Conservation (phyloP, 208 protist species). For the Angomonas deanei region DNA sequence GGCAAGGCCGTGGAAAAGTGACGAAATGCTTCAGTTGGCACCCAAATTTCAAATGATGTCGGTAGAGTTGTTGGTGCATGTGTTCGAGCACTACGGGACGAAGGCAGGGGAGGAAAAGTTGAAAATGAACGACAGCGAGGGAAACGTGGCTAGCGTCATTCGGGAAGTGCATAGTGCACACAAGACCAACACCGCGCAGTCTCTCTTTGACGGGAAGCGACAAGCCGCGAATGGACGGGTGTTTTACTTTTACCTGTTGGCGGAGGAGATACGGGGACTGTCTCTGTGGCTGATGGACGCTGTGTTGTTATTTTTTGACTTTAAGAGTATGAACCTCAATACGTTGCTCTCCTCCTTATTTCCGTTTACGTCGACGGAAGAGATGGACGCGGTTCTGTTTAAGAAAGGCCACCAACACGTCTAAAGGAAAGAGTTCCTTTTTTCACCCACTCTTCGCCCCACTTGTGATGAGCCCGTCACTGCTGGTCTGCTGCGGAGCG, state of each 20-base stretch:
- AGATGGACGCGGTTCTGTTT: background rate
- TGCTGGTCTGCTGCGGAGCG: background rate
- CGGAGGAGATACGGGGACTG: background rate
- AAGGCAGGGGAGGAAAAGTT: constrained; percentile 1
- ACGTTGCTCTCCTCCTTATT: background rate
- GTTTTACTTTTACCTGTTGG: background rate
- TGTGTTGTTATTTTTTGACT: background rate
- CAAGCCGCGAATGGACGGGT: background rate
- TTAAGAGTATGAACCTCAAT: background rate
- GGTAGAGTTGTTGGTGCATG: background rate
- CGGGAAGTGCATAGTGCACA: background rate
- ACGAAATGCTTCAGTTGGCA: background rate
- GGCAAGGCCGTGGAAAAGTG: background rate
- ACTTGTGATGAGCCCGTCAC: background rate
- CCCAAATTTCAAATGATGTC: background rate
- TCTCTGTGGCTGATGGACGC: background rate
- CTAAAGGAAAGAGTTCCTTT: background rate
- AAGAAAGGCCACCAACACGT: background rate
- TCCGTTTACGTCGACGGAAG: background rate
- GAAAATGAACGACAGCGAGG: background rate
- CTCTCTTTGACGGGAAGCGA: background rate
- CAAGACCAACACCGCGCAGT: background rate
- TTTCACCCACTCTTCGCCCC: background rate
- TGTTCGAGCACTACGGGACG: background rate
- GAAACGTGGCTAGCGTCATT: background rate